phyloP scores from a whole-genome alignment of 331 rosid species.

The Pyrus hybrid region DNA sequence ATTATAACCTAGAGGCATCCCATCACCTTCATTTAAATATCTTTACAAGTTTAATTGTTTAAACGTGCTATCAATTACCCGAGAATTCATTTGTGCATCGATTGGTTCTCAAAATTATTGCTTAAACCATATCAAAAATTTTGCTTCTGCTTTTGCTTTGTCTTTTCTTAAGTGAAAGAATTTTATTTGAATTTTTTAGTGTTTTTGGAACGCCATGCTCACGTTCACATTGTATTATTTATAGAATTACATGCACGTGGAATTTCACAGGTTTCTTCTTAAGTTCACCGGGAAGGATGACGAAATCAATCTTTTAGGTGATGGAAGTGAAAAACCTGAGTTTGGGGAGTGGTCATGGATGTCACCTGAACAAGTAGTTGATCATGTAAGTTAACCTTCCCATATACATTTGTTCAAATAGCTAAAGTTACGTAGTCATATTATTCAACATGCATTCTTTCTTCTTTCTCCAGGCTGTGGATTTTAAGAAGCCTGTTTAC shows the following conservation, averaged over 20 bases:
- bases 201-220: not conserved
- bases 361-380: slow-evolving; percentile 47
- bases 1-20: not conserved
- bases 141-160: not conserved
- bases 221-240: not conserved
- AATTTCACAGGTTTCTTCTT: slow-evolving; percentile 61
- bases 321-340: slow-evolving; percentile 90
- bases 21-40: not conserved
- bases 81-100: not conserved
- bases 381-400: slow-evolving; percentile 44
- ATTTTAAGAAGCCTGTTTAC: slow-evolving; percentile 92
- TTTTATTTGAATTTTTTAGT: too few relatives aligned
- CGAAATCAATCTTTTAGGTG: slow-evolving; percentile 88
- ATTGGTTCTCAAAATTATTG: not conserved
- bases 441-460: not conserved
- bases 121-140: not conserved
- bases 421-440: not conserved
- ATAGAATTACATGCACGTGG: not conserved
- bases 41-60: not conserved
- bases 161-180: not conserved
- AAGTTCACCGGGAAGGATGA: slow-evolving; percentile 67
- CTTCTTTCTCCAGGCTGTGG: slow-evolving; percentile 51
- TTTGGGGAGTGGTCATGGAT: slow-evolving; percentile 95
- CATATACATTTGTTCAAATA: slow-evolving; percentile 4
- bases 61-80: not conserved